Evolutionary conservation across 345 rosid species (phyloP).

Genomic region (Nephelium lappaceum): DNA sequence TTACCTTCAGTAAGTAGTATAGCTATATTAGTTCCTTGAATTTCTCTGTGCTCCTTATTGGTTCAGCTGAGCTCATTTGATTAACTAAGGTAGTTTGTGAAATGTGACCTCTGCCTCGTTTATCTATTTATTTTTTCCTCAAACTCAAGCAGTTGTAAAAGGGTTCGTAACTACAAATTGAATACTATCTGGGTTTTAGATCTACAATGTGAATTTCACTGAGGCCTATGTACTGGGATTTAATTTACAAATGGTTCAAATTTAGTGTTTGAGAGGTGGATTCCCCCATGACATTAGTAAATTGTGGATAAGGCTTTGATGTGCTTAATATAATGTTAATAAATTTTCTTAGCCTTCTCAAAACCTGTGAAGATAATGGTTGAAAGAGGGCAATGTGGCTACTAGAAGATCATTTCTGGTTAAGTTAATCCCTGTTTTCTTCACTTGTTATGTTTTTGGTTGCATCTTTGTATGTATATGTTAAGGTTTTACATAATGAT

Average conservation of each 20-base stretch:
- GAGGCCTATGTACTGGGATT: neutral
- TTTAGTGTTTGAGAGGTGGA: slow-evolving; percentile 1
- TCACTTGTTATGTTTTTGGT: no score
- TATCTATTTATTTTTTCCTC: no score
- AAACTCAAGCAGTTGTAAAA: neutral
- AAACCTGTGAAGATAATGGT: neutral
- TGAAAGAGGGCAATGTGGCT: neutral
- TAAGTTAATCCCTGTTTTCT: no score
- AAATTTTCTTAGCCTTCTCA: neutral
- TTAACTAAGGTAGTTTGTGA: neutral
- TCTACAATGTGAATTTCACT: neutral
- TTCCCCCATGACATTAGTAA: neutral
- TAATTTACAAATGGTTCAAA: neutral
- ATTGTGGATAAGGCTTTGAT: neutral
- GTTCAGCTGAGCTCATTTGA: neutral
- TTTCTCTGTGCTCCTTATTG: neutral
- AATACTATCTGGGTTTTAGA: neutral
- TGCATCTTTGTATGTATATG: no score
- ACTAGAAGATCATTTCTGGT: no score
- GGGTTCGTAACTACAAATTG: neutral
- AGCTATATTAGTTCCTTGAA: neutral
- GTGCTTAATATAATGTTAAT: neutral
- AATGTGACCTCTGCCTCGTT: neutral
- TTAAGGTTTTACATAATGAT: no score
- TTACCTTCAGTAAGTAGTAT: neutral